phyloP scores from a whole-genome alignment of 306 rosid species.

The Elaeagnus macrophylla region DNA sequence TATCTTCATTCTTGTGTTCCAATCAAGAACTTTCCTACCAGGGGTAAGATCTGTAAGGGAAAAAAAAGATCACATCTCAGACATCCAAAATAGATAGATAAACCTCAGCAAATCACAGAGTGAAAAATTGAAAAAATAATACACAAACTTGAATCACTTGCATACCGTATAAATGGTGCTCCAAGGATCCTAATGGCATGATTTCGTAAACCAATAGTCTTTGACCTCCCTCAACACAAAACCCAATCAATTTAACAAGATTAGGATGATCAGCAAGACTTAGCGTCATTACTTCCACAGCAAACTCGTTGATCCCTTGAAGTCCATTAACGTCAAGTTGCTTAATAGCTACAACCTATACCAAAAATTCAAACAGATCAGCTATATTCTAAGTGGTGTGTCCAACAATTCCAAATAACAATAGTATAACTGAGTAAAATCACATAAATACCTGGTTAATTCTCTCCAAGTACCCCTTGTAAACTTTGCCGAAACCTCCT shows the following conservation, averaged over 20 bases:
- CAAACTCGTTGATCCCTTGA: slow-evolving; percentile 76
- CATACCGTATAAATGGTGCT: slow-evolving; percentile 68
- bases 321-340: slow-evolving; percentile 58
- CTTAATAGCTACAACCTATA: slow-evolving; percentile 78
- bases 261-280: slow-evolving; percentile 61
- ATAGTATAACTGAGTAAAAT: neutral
- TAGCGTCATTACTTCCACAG: slow-evolving; percentile 64
- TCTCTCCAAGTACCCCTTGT: slow-evolving; percentile 46
- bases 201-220: slow-evolving; percentile 78
- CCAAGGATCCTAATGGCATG: slow-evolving; percentile 79
- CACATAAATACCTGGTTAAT: slow-evolving; percentile 48
- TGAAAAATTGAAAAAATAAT: too few relatives aligned
- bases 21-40: slow-evolving; percentile 46
- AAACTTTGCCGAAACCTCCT: slow-evolving; percentile 88
- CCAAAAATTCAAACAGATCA: neutral
- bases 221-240: slow-evolving; percentile 70
- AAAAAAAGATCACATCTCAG: neutral
- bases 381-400: too few relatives aligned
- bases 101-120: too few relatives aligned
- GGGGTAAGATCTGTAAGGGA: slow-evolving; percentile 35
- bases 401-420: neutral
- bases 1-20: slow-evolving; percentile 79
- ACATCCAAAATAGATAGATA: too few relatives aligned
- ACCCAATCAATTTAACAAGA: slow-evolving; percentile 77
- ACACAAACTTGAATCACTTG: too few relatives aligned